Evolutionary conservation across 2,329 filamentous ascomycete genomes (phyloP).

Genomic region (Neonectria faginata): DNA sequence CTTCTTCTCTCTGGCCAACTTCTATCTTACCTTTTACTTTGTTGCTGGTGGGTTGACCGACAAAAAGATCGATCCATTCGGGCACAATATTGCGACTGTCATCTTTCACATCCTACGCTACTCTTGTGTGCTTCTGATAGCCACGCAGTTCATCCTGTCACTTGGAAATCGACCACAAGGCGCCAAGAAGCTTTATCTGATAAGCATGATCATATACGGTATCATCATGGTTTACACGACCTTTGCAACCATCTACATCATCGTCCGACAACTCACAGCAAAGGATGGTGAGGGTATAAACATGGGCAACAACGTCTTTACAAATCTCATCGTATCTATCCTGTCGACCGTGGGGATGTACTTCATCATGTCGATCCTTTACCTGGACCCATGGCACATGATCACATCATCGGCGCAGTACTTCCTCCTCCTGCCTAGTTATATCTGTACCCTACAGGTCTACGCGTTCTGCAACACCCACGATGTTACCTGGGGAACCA

Average conservation of each 20-base stretch:
- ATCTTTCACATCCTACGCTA: conserved; percentile 92
- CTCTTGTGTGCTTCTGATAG: conserved; percentile 86
- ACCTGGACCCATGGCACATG: conserved; percentile 99
- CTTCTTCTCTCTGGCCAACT: conserved; percentile 98
- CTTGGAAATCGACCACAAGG: conserved; percentile 97
- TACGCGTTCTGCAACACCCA: conserved; percentile 82
- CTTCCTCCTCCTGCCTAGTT: conserved; percentile 89
- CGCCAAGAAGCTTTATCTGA: conserved; percentile 88
- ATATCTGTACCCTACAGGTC: conserved; percentile 97
- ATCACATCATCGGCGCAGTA: conserved; percentile 92
- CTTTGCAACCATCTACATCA: conserved; percentile 89
- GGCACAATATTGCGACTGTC: conserved; percentile 83
- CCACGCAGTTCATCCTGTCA: conserved; percentile 94
- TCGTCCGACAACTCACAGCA: conserved; percentile 79
- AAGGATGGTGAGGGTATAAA: conserved; percentile 58
- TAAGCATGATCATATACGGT: conserved; percentile 88
- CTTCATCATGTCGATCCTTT: conserved; percentile 95
- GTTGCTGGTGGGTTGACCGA: conserved; percentile 91
- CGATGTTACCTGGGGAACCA: conserved; percentile 67
- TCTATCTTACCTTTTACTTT: conserved; percentile 99
- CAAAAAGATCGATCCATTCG: conserved; percentile 85
- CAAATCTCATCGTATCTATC: conserved; percentile 92
- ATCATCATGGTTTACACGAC: conserved; percentile 97
- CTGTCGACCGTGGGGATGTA: conserved; percentile 91
- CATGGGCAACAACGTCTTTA: conserved; percentile 90